phyloP scores from a whole-genome alignment of 2,329 filamentous ascomycete species.

The Metarhizium sp. region DNA sequence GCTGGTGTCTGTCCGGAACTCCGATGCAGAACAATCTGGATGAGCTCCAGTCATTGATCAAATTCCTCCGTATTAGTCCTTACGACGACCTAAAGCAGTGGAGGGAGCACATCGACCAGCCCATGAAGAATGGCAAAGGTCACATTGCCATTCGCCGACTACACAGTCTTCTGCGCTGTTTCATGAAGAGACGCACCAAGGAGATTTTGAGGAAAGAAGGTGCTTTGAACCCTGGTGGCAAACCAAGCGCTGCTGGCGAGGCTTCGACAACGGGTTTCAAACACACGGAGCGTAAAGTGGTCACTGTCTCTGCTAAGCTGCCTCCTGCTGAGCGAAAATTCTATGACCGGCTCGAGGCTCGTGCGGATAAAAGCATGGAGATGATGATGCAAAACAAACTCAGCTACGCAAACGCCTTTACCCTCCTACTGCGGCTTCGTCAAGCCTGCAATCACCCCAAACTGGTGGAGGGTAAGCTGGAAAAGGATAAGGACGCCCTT shows the following conservation, averaged over 20 bases:
- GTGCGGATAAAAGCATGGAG: conserved; percentile 79
- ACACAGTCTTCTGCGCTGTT: conserved; percentile 76
- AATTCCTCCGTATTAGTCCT: conserved; percentile 84
- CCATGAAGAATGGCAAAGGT: conserved; percentile 83
- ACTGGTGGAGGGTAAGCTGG: conserved; percentile 74
- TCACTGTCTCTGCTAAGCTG: conserved; percentile 70
- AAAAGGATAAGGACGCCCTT: conserved; percentile 79
- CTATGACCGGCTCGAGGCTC: conserved; percentile 72
- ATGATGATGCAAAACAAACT: conserved; percentile 78
- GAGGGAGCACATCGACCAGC: conserved; percentile 83
- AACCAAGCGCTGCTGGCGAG: conserved; percentile 41
- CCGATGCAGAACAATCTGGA: conserved; percentile 98
- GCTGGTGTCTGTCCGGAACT: conserved; percentile 94
- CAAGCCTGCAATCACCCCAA: conserved; percentile 94
- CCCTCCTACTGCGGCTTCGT: conserved; percentile 78
- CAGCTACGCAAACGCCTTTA: conserved; percentile 89
- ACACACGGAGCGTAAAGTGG: conserved; percentile 83
- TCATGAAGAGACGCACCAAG: conserved; percentile 98
- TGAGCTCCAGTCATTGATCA: conserved; percentile 87
- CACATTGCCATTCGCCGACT: conserved; percentile 81
- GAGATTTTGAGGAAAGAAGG: conserved; percentile 88
- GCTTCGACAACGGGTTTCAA: conserved; percentile 63
- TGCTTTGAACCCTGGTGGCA: conserved; percentile 67
- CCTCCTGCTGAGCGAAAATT: conserved; percentile 73
- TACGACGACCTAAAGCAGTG: conserved; percentile 80